Evolutionary conservation across 2,329 filamentous ascomycete genomes (phyloP).

Genomic region (Sclerotinia sclerotiorum): DNA sequence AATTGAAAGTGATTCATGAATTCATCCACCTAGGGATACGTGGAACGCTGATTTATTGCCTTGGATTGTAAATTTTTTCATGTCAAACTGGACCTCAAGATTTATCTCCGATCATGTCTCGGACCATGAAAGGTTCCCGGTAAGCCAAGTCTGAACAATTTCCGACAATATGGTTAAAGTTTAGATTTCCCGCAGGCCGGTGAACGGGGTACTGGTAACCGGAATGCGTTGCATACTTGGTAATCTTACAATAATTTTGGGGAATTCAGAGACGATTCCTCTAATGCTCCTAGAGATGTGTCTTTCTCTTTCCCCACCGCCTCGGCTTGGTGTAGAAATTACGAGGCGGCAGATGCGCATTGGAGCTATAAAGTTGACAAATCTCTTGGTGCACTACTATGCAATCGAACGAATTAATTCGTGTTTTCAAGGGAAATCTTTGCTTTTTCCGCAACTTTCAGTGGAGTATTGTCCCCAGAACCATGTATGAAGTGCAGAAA

Average conservation of each 20-base stretch:
- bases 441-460: conserved; percentile 9
- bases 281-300: not conserved
- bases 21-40: conserved; percentile 3
- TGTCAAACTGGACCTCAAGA: not conserved
- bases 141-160: conserved; percentile 7
- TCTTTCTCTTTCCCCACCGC: not conserved
- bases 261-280: not conserved
- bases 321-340: conserved; percentile 3
- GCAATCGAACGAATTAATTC: conserved; percentile 6
- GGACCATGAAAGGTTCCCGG: not conserved
- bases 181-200: conserved; percentile 20
- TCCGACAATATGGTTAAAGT: conserved; percentile 25
- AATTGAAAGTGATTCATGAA: not conserved
- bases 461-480: not conserved
- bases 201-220: conserved; percentile 6
- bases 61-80: not conserved
- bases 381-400: not conserved
- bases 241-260: not conserved
- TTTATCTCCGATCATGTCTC: not conserved
- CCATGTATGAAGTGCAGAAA: conserved; percentile 12
- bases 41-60: not conserved
- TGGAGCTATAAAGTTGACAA: not conserved
- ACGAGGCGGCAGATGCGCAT: conserved; percentile 17
- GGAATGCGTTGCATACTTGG: not conserved
- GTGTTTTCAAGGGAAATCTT: conserved; percentile 12